A percentile compares a stretch with the other conserved stretches of the same genome.
These are phyloP conservation scores for Botrytis sinoallii DNA, from an alignment of 2,329 filamentous ascomycete genomes.

Conservation along the genomic window DNA sequence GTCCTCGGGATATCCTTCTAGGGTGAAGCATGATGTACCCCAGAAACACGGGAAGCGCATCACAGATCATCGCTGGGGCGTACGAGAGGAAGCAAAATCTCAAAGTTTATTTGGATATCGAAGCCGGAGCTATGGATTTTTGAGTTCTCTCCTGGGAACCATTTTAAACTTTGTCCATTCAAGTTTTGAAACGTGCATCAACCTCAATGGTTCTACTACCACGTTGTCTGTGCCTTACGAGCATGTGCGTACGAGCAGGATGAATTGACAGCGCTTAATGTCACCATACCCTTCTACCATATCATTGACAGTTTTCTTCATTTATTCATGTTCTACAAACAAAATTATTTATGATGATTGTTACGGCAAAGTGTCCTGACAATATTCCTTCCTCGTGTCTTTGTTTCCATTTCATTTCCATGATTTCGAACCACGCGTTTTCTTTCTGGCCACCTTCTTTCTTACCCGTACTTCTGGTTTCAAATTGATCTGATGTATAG, in stretches of 20 bases:
- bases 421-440: background rate
- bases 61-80: background rate
- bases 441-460: background rate
- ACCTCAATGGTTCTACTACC: background rate
- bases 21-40: slow-evolving; percentile 14
- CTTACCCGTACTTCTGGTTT: background rate
- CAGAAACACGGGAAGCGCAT: background rate
- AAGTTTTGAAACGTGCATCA: background rate
- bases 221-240: background rate
- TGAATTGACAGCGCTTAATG: background rate
- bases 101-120: no score
- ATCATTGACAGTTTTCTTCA: background rate
- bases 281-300: background rate
- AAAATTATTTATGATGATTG: background rate
- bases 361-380: background rate
- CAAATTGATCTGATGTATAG: background rate
- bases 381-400: background rate
- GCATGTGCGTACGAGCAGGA: background rate
- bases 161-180: background rate
- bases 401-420: background rate
- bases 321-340: background rate
- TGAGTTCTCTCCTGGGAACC: background rate
- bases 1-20: background rate
- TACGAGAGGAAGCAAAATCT: background rate
- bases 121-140: background rate